Percentiles rank a stretch among this genome's conserved stretches.
These are phyloP conservation scores for Naganishia sp. DNA, from an alignment of 1,284 basidiomycete genomes.

Conservation along the genomic window DNA sequence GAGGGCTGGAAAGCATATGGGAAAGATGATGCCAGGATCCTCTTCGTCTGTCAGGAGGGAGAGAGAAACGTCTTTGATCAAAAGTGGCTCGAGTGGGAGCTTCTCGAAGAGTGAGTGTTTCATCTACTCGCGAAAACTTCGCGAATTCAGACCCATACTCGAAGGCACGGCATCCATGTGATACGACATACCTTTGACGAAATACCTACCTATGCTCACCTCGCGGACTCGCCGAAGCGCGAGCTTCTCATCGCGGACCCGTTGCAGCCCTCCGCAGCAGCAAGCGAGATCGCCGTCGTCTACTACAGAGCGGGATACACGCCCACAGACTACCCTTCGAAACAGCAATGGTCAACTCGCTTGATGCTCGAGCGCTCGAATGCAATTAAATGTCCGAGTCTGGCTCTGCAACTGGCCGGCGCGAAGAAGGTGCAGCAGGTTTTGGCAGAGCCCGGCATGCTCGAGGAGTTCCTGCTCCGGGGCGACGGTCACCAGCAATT, in stretches of 20 bases:
- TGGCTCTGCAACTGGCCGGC: slow-evolving; percentile 89
- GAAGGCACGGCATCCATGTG: slow-evolving; percentile 70
- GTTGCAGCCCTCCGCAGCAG: slow-evolving; percentile 41
- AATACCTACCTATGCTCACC: slow-evolving; percentile 59
- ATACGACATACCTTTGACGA: slow-evolving; percentile 75
- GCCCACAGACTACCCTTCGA: slow-evolving; percentile 74
- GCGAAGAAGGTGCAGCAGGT: slow-evolving; percentile 96
- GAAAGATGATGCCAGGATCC: slow-evolving; percentile 54
- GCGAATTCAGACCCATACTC: slow-evolving; percentile 2
- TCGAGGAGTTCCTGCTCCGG: slow-evolving; percentile 68
- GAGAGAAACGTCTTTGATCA: slow-evolving; percentile 99
- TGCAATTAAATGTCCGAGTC: slow-evolving; percentile 91
- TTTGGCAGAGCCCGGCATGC: slow-evolving; percentile 69
- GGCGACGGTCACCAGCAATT: slow-evolving; percentile 53
- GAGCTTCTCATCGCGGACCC: slow-evolving; percentile 57
- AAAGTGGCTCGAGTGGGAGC: slow-evolving; percentile 79
- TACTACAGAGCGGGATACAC: slow-evolving; percentile 89
- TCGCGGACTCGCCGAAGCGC: slow-evolving; percentile 56
- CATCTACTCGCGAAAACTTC: background rate
- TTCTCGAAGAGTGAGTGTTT: slow-evolving; percentile 66
- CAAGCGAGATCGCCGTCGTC: slow-evolving; percentile 72
- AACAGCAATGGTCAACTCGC: slow-evolving; percentile 66
- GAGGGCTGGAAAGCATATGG: slow-evolving; percentile 76
- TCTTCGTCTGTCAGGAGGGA: slow-evolving; percentile 84
- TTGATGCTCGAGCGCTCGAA: slow-evolving; percentile 72